Evolutionary conservation across 345 rosid genomes (phyloP), one percentile per base, ranked within the genome.

Genomic region (Cardamine occulta): DNA sequence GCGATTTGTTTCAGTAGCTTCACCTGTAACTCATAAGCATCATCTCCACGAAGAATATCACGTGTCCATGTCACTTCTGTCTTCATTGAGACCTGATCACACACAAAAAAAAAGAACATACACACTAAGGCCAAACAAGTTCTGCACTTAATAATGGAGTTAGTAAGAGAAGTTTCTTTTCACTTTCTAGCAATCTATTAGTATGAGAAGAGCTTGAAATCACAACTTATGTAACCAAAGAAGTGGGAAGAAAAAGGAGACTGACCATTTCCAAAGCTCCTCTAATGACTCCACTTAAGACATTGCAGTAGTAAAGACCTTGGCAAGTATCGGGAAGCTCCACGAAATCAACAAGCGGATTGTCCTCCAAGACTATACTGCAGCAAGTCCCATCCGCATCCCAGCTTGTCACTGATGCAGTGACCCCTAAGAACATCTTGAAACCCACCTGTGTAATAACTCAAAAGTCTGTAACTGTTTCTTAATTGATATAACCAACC

Each of bases 241-340:
- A 54, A 74, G 53, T 15, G n/a, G 10, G 18, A 26, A n/a, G 31
- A 24, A 14, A 19, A 12, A 34, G 63, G 9, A 17, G 6, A 82
- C 83, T 82, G 58, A 91, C 97, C 97, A 94, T 94, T 80, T 91
- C 97, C 7, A 94, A 80, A 62, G 97, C 96, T 73, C 98, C 96
- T 83, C 93, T 83, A 58, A 94, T 82, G 80, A 91, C 96, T 68
- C 97, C 96, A 72, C 93, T 87, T 72, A 91, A 85, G 80, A 91
- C 80, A 74, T 89, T 91, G 89, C 97, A 91, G 73, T 91, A 91
- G 80, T 85, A 80, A 72, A 94, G 91, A 62, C 97, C 98, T 86
- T 88, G 97, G 60, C 96, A 91, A 53, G 87, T 86, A 81, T 94
- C 97, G 8, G 98, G 98, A 73, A 91, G 96, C 79, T 91, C 98